Evolutionary conservation across 2,329 filamentous ascomycete species (phyloP).

Genomic region (Gyromitra esculenta): DNA sequence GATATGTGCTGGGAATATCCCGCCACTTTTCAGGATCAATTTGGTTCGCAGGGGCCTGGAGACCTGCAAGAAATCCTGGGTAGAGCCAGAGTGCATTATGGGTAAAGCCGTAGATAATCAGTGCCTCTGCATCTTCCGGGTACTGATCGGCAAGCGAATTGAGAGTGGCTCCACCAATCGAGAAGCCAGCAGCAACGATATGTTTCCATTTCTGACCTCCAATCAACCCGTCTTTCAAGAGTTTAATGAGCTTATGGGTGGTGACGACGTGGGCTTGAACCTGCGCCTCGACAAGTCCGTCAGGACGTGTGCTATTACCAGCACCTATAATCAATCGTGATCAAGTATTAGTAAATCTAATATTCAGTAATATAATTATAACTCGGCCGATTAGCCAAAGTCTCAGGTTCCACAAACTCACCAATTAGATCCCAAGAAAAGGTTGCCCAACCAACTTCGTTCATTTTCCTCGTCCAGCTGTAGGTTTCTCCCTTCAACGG

Average conservation of each 20-base stretch:
- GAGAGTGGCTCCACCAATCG: conserved; percentile 23
- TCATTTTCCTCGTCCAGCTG: conserved; percentile 17
- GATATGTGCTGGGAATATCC: conserved; percentile 4
- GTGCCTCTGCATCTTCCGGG: conserved; percentile 25
- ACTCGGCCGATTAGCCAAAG: conserved; percentile 12
- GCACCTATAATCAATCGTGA: conserved; percentile 3
- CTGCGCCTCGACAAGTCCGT: conserved; percentile 27
- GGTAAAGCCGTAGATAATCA: conserved; percentile 20
- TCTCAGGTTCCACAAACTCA: conserved; percentile 12
- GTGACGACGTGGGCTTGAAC: conserved; percentile 37
- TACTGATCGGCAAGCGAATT: conserved; percentile 29
- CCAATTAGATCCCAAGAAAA: conserved; percentile 38
- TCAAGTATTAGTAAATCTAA: neutral
- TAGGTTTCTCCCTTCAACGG: conserved; percentile 21
- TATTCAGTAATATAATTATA: conserved; percentile 27
- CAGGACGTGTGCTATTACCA: conserved; percentile 24
- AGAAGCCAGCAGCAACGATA: conserved; percentile 25
- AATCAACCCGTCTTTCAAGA: conserved; percentile 8
- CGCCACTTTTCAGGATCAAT: conserved; percentile 25
- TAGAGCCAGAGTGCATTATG: conserved; percentile 19
- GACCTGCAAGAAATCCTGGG: conserved; percentile 24
- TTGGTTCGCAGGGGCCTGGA: conserved; percentile 10
- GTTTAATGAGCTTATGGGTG: conserved; percentile 23
- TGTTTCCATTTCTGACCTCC: conserved; percentile 20
- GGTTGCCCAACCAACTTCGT: conserved; percentile 27